Evolutionary conservation across 208 protist species (phyloP).

Genomic region (Acanthamoeba royreba): DNA sequence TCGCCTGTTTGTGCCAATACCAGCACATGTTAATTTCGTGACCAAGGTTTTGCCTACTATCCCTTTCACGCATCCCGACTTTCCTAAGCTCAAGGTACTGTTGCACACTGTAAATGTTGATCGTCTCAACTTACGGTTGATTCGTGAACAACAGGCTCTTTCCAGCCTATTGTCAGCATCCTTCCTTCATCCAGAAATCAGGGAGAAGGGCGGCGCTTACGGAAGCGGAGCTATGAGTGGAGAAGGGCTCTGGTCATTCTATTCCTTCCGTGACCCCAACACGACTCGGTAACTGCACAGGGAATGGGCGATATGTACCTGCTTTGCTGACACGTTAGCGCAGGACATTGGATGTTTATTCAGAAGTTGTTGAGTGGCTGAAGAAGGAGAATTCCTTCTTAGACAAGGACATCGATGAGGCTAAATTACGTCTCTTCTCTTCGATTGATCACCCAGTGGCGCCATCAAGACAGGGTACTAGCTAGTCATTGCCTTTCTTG

Average conservation of each 20-base stretch:
- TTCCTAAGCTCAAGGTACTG: constrained; percentile 39
- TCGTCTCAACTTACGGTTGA: background rate
- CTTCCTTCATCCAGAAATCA: constrained; percentile 68
- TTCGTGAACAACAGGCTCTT: constrained; percentile 4
- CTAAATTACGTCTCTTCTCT: constrained; percentile 34
- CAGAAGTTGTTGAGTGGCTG: background rate
- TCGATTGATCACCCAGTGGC: constrained; percentile 42
- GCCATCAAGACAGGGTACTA: background rate
- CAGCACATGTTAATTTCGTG: constrained; percentile 65
- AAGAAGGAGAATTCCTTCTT: background rate
- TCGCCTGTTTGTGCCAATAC: constrained; percentile 47
- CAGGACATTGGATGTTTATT: constrained; percentile 14
- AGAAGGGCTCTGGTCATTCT: constrained; percentile 40
- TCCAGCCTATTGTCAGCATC: constrained; percentile 51
- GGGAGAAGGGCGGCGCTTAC: constrained; percentile 74
- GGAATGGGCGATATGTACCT: background rate
- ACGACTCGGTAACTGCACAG: background rate
- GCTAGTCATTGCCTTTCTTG: background rate
- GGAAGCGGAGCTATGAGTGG: constrained; percentile 54
- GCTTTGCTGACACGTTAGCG: too few species aligned
- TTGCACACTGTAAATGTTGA: background rate
- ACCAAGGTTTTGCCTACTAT: constrained; percentile 50
- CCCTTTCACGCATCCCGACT: constrained; percentile 55
- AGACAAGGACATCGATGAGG: constrained; percentile 47
- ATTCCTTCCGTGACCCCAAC: constrained; percentile 51